A percentile compares a stretch with the other conserved stretches of the same genome.
Conservation (phyloP, 805 yeast genomes). For the Yamadazyma tumulicola region DNA sequence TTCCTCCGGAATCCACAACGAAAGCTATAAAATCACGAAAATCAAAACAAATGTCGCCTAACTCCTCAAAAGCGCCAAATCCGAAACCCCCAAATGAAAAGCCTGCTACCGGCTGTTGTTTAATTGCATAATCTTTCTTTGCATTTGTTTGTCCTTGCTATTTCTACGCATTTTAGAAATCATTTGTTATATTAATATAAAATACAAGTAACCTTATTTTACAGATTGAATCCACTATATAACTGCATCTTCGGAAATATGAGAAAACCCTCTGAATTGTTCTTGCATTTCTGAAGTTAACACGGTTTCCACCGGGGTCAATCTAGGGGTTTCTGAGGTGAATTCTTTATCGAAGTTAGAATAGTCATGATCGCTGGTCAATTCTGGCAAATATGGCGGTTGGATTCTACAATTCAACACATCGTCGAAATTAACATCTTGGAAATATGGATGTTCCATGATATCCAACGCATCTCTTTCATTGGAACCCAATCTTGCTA, state of each 20-base stretch:
- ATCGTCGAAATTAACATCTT: slow-evolving; percentile 86
- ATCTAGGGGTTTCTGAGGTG: slow-evolving; percentile 88
- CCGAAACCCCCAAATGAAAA: too few relatives aligned
- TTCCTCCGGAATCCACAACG: too few relatives aligned
- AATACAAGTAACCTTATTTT: slow-evolving; percentile 2
- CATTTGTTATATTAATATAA: neutral
- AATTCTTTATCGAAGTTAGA: slow-evolving; percentile 93
- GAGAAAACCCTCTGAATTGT: slow-evolving; percentile 95
- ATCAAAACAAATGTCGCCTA: neutral
- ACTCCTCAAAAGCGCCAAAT: neutral
- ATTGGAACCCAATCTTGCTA: slow-evolving; percentile 79
- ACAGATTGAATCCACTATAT: slow-evolving; percentile 17
- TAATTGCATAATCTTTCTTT: slow-evolving; percentile 1
- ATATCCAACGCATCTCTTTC: slow-evolving; percentile 88
- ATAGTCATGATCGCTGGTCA: slow-evolving; percentile 84
- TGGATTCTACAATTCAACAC: slow-evolving; percentile 64
- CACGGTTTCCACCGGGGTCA: slow-evolving; percentile 90
- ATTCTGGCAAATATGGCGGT: slow-evolving; percentile 89
- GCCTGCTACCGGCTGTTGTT: slow-evolving; percentile 4
- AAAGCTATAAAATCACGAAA: neutral
- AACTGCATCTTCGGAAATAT: slow-evolving; percentile 61
- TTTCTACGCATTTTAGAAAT: neutral
- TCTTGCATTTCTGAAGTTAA: slow-evolving; percentile 88
- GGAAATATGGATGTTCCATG: slow-evolving; percentile 93
- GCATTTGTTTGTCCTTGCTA: neutral